These are phyloP conservation scores for Pseudotsuga menziesii DNA, from an alignment of 75 land plant genomes.

Conservation along the genomic window DNA sequence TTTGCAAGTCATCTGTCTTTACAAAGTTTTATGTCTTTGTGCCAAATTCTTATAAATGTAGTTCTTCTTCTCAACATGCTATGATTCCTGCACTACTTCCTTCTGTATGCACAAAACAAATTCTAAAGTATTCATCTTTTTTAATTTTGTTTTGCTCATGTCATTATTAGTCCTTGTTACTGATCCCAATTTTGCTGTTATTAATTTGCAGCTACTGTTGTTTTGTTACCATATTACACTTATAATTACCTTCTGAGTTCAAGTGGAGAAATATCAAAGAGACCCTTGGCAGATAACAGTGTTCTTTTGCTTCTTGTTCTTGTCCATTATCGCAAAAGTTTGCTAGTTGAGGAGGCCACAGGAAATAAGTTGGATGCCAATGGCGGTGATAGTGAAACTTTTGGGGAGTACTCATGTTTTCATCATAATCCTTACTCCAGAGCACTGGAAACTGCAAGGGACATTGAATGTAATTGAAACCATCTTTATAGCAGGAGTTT, in stretches of 20 bases:
- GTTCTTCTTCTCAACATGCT: too few relatives aligned
- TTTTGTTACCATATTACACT: constrained; percentile 66
- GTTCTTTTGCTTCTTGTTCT: constrained; percentile 69
- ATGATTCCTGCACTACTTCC: too few relatives aligned
- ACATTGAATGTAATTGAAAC: constrained; percentile 55
- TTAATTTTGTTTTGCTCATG: background rate
- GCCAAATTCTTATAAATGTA: too few relatives aligned
- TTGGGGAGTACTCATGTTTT: constrained; percentile 28
- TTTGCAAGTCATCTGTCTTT: too few relatives aligned
- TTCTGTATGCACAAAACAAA: background rate
- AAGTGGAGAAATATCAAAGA: constrained; percentile 42
- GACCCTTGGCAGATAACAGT: constrained; percentile 66
- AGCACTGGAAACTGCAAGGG: constrained; percentile 66
- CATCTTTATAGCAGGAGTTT: background rate
- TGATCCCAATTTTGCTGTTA: background rate
- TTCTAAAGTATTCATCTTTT: background rate
- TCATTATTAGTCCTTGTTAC: background rate
- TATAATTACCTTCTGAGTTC: constrained; percentile 63
- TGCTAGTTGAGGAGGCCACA: constrained; percentile 20
- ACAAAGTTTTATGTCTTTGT: too few relatives aligned
- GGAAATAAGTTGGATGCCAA: constrained; percentile 21
- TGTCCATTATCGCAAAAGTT: constrained; percentile 65
- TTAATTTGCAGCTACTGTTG: constrained; percentile 61
- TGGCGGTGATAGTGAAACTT: constrained; percentile 17
- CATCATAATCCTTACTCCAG: constrained; percentile 60